Evolutionary conservation across 805 yeast species (phyloP).

Genomic region (Zygoascus flipseniorum): DNA sequence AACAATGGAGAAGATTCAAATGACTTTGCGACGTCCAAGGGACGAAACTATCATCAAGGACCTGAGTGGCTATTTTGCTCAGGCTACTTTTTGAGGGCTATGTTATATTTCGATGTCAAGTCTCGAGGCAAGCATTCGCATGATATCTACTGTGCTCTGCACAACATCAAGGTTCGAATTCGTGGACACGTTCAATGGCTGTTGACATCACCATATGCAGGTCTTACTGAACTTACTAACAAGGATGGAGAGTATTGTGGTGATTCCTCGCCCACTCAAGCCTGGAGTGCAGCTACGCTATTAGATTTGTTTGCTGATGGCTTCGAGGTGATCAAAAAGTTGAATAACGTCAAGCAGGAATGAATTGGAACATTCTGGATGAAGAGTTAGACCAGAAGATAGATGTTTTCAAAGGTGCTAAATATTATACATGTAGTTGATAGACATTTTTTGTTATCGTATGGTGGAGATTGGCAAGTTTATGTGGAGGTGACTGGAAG

Average conservation of each 20-base stretch:
- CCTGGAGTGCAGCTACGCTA: constrained; percentile 89
- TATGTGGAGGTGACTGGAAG: too few relatives aligned
- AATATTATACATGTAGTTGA: not conserved
- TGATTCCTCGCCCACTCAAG: constrained; percentile 93
- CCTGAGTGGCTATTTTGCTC: constrained; percentile 97
- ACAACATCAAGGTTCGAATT: constrained; percentile 52
- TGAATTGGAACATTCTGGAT: too few relatives aligned
- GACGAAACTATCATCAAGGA: constrained; percentile 96
- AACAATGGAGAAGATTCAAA: constrained; percentile 67
- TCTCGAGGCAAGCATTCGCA: constrained; percentile 19
- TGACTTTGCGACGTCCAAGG: constrained; percentile 90
- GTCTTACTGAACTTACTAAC: constrained; percentile 85
- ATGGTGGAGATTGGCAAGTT: not conserved
- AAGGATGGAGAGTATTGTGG: constrained; percentile 72
- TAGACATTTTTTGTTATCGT: not conserved
- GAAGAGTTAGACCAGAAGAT: too few relatives aligned
- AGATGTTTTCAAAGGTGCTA: too few relatives aligned
- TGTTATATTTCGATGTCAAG: constrained; percentile 43
- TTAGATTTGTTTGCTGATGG: constrained; percentile 67
- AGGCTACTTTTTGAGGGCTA: constrained; percentile 84
- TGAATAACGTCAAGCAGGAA: not conserved
- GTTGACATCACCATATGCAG: constrained; percentile 78
- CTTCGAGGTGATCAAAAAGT: not conserved
- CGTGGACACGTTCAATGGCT: constrained; percentile 64
- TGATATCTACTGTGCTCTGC: constrained; percentile 41